Evolutionary conservation across 805 yeast species (phyloP), one percentile per base, ranked within the genome.

Genomic region (Barnettozyma salicaria): DNA sequence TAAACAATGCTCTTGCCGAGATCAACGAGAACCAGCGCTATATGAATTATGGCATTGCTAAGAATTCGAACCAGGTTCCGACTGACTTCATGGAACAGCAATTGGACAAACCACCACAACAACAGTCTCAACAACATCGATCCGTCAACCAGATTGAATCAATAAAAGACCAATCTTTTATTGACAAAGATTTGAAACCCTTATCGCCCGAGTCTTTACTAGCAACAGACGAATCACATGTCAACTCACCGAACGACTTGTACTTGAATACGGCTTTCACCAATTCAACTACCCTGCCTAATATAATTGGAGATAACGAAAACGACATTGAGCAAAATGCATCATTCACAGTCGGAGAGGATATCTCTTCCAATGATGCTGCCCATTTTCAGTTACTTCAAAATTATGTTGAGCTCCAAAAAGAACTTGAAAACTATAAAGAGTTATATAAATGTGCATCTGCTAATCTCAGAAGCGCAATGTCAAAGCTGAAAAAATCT

Each of bases 201-300:
- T 44, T 61, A 19, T 56, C 66, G 7, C 68, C 68, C 4, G 64
- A 52, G 18, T 63, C 67, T 2, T 39, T 63, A 19, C 48, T 61
- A 10, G 61, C 67, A 9, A 61, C 66, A 8, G 56, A 48, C 41
- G 49, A 45, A 13, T 50, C 53, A 9, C 45, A 27, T 21, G 23
- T 39, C 14, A 41, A 39, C 11, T 45, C 56, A 11, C 56, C 56
- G 35, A 33, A 13, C 13, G 38, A 30, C 20, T 32, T 17, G n/a
- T 17, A 22, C 7, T 13, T 28, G 27, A 24, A 12, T 13, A 14
- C 23, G 26, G 22, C 28, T 12, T 10, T 23, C 14, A 12, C 8
- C 5, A 16, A 16, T 17, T 5, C 26, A 20, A 19, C 34, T 30
- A 5, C 26, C 14, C 19, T n/a, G n/a, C n/a, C n/a, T n/a, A n/a